These are phyloP conservation scores for Paramarasmius palmivorus DNA, from an alignment of 1,284 basidiomycete species.

Conservation along the genomic window DNA sequence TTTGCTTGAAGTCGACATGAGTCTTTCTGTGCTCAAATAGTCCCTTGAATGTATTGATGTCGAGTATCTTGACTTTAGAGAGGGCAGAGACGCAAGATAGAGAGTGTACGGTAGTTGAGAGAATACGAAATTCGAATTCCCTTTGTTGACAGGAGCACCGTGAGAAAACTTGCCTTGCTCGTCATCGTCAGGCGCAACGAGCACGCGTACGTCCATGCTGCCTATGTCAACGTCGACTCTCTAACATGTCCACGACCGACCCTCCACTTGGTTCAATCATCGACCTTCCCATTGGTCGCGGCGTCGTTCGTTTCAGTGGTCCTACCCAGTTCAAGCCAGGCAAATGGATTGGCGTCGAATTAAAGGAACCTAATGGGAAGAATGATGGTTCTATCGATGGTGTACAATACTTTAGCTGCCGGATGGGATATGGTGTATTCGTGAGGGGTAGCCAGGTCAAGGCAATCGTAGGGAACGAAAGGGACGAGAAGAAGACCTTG, in stretches of 20 bases:
- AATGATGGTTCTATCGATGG: constrained; percentile 93
- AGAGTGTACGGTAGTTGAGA: no score
- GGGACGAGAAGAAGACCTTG: constrained; percentile 28
- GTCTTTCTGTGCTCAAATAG: no score
- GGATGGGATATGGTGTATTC: constrained; percentile 83
- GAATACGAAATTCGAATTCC: no score
- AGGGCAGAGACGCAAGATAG: no score
- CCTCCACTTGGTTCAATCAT: constrained; percentile 66
- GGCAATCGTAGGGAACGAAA: constrained; percentile 46
- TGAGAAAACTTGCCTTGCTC: no score
- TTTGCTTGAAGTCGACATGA: no score
- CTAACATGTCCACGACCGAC: constrained; percentile 23
- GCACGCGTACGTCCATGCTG: no score
- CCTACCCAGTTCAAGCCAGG: constrained; percentile 85
- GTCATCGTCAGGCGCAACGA: no score
- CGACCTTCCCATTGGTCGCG: constrained; percentile 76
- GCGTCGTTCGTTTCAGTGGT: constrained; percentile 87
- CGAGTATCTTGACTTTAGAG: no score
- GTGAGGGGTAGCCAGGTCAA: constrained; percentile 88
- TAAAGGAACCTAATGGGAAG: constrained; percentile 85
- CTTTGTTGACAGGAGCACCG: no score
- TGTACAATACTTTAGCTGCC: constrained; percentile 83
- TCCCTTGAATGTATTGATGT: no score
- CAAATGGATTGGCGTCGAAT: constrained; percentile 94
- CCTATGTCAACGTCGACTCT: no score